A percentile compares a stretch with the other conserved stretches of the same genome.
Conservation (phyloP, 2,329 filamentous ascomycete genomes). For the Pseudogymnoascus sp. region DNA sequence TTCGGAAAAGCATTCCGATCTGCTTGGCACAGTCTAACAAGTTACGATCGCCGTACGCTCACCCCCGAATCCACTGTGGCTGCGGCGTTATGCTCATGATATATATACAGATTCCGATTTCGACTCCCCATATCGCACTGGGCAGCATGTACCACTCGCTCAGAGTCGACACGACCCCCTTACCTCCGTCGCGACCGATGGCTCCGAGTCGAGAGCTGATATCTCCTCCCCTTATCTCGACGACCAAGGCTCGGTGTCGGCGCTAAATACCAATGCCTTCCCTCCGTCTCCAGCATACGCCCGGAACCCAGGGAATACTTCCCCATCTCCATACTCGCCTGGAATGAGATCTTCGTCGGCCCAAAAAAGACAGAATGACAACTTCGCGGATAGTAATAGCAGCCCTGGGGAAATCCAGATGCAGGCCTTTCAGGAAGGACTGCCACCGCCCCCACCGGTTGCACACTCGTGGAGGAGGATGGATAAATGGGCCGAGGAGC, state of each 20-base stretch:
- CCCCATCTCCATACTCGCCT: conserved; percentile 73
- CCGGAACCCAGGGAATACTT: conserved; percentile 46
- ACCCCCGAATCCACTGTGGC: conserved; percentile 27
- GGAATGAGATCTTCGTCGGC: conserved; percentile 75
- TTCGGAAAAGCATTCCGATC: conserved; percentile 66
- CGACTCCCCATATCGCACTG: conserved; percentile 87
- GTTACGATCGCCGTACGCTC: conserved; percentile 56
- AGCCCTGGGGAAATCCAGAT: conserved; percentile 82
- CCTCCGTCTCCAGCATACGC: conserved; percentile 28
- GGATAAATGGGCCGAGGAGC: conserved; percentile 85
- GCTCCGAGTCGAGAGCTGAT: conserved; percentile 79
- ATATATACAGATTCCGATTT: conserved; percentile 69
- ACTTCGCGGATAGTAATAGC: conserved; percentile 57
- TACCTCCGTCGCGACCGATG: conserved; percentile 77
- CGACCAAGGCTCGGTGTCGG: conserved; percentile 49
- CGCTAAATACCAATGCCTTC: conserved; percentile 49
- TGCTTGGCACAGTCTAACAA: conserved; percentile 81
- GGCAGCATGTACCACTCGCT: conserved; percentile 79
- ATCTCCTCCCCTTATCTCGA: conserved; percentile 72
- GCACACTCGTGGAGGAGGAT: conserved; percentile 89
- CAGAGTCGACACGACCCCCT: conserved; percentile 74
- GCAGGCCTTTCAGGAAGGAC: conserved; percentile 89
- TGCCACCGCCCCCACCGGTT: conserved; percentile 81
- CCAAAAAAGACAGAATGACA: conserved; percentile 52
- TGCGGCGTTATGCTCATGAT: conserved; percentile 35